Percentiles rank a stretch among this genome's conserved stretches.
phyloP scores from a whole-genome alignment of 371 early-diverging fungal genomes.

The Rhizopus delemar region DNA sequence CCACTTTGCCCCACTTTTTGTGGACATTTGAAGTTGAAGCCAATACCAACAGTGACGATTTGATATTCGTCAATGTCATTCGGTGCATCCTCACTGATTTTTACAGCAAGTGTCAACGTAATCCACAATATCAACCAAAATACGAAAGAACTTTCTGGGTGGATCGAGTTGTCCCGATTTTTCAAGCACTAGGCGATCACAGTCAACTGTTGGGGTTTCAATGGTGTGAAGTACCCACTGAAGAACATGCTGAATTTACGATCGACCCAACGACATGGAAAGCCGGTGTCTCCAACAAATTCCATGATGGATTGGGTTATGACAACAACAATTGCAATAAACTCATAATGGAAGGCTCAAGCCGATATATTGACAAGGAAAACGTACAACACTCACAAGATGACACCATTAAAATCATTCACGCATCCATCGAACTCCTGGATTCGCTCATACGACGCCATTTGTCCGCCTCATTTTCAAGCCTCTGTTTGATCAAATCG shows the following conservation, averaged over 20 bases:
- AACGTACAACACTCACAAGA: not conserved
- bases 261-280: conserved; percentile 3
- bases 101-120: too few species aligned
- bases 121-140: too few species aligned
- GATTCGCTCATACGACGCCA: conserved; percentile 30
- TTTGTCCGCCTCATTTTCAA: conserved; percentile 3
- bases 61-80: too few species aligned
- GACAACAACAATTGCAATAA: not conserved
- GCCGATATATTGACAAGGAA: conserved; percentile 6
- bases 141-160: too few species aligned
- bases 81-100: too few species aligned
- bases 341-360: conserved; percentile 14
- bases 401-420: not conserved
- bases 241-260: conserved; percentile 7
- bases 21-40: too few species aligned
- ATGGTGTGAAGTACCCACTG: conserved; percentile 12
- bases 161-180: too few species aligned
- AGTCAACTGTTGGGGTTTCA: conserved; percentile 15
- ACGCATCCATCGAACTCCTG: conserved; percentile 45
- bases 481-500: conserved; percentile 1
- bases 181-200: conserved; percentile 12
- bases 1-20: too few species aligned
- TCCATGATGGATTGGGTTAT: conserved; percentile 10
- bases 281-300: not conserved
- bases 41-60: too few species aligned